Percentiles rank a stretch among this genome's conserved stretches.
These are phyloP conservation scores for Saccharum officinarum DNA, from an alignment of 176 grass and related monocot genomes.

Conservation along the genomic window DNA sequence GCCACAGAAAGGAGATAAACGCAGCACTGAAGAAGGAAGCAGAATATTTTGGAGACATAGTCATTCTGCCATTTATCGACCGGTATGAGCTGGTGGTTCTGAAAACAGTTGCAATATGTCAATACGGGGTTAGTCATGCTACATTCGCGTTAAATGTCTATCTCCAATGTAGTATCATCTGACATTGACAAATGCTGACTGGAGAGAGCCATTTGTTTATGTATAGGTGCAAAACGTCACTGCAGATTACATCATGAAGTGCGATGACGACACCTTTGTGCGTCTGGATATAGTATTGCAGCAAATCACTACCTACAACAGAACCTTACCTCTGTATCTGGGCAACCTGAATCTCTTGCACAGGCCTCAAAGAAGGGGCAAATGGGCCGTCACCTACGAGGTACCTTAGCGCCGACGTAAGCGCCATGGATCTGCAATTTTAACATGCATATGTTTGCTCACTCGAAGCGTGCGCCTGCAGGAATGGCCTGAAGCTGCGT, in stretches of 20 bases:
- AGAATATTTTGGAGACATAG: conserved; percentile 83
- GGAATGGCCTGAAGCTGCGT: conserved; percentile 96
- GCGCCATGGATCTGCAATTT: not conserved
- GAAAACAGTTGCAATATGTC: conserved; percentile 93
- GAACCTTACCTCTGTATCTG: conserved; percentile 71
- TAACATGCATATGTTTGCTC: not conserved
- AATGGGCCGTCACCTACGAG: conserved; percentile 87
- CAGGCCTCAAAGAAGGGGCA: conserved; percentile 77
- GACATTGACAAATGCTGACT: not conserved
- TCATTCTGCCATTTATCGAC: conserved; percentile 89
- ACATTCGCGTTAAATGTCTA: not conserved
- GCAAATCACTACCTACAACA: conserved; percentile 56
- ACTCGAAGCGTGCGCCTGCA: not conserved
- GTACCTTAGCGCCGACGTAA: conserved; percentile 20
- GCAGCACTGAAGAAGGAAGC: conserved; percentile 90
- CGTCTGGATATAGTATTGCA: conserved; percentile 75
- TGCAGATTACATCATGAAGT: conserved; percentile 87
- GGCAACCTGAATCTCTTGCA: conserved; percentile 87
- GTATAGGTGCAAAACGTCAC: conserved; percentile 68
- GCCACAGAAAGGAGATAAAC: conserved; percentile 93
- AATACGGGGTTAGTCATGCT: conserved; percentile 68
- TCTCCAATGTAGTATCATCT: not conserved
- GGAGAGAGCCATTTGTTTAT: not conserved
- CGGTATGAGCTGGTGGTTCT: conserved; percentile 96
- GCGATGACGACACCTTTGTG: conserved; percentile 85